A percentile compares a stretch with the other conserved stretches of the same genome.
These are phyloP conservation scores for Nissolia schottii DNA, from an alignment of 306 rosid species.

Conservation along the genomic window DNA sequence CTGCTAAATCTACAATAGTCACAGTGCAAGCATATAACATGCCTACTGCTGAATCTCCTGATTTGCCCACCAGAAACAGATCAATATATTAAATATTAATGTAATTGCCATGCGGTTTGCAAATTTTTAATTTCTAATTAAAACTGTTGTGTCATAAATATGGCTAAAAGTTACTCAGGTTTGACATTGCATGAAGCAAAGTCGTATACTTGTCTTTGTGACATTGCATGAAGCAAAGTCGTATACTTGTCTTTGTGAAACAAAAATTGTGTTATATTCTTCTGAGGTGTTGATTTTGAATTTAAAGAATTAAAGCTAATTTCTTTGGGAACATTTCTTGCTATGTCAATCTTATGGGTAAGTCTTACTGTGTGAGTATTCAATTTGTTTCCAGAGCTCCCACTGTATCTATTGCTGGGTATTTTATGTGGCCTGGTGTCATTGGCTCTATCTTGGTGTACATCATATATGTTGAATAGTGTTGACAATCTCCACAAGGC, in stretches of 20 bases:
- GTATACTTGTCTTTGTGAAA: not conserved
- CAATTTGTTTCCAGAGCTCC: conserved; percentile 77
- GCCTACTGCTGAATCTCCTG: conserved; percentile 4
- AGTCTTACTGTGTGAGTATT: conserved; percentile 33
- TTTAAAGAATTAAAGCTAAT: not conserved
- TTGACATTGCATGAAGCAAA: not conserved
- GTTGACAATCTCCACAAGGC: conserved; percentile 57
- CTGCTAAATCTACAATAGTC: conserved; percentile 4
- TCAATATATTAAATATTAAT: not conserved
- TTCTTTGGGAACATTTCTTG: conserved; percentile 8
- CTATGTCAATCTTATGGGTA: conserved; percentile 25
- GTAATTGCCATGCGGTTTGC: not conserved
- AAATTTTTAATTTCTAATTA: not conserved
- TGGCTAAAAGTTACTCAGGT: not conserved
- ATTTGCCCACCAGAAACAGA: not conserved
- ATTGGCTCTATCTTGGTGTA: conserved; percentile 71
- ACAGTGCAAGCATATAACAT: not conserved
- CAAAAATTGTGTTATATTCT: conserved; percentile 5
- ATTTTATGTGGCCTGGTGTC: conserved; percentile 84
- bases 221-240: not conserved
- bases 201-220: not conserved
- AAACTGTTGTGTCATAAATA: not conserved
- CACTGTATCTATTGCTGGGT: conserved; percentile 91
- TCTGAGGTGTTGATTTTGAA: conserved; percentile 10
- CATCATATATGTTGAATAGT: conserved; percentile 57